Evolutionary conservation across 345 rosid species (phyloP).

Genomic region (Angophora floribunda): DNA sequence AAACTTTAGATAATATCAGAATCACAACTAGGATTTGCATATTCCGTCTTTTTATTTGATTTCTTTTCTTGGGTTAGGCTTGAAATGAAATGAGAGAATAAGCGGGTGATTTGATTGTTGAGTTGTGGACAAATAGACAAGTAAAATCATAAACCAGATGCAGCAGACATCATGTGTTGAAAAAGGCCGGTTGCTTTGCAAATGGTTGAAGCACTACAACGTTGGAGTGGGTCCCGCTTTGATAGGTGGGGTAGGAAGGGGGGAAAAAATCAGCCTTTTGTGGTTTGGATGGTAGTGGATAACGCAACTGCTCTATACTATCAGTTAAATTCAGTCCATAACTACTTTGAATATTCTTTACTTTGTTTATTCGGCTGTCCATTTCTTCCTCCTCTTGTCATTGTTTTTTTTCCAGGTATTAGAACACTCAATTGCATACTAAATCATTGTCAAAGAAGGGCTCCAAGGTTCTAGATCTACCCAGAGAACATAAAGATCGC

Average conservation of each 20-base stretch:
- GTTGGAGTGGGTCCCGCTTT: not conserved
- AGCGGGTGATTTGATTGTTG: not conserved
- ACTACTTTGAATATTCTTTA: not conserved
- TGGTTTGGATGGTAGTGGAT: not conserved
- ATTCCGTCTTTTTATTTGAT: not conserved
- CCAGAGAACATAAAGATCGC: not conserved
- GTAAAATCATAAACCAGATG: not conserved
- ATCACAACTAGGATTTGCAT: not conserved
- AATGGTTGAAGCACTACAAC: not conserved
- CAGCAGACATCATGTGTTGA: not conserved
- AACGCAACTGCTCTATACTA: not conserved
- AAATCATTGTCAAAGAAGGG: not conserved
- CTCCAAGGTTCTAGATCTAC: not conserved
- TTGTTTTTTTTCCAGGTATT: not conserved
- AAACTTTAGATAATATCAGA: not conserved
- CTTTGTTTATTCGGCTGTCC: not conserved
- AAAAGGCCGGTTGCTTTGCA: not conserved
- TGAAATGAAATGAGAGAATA: not conserved
- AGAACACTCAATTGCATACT: not conserved
- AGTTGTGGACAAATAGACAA: not conserved
- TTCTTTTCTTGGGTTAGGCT: not conserved
- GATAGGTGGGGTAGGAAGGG: not conserved
- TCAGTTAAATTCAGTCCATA: not conserved
- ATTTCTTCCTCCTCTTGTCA: not conserved
- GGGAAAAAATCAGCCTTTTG: not conserved